phyloP scores from a whole-genome alignment of 2,329 filamentous ascomycete species.

The Tolypocladium cylindrosporum region DNA sequence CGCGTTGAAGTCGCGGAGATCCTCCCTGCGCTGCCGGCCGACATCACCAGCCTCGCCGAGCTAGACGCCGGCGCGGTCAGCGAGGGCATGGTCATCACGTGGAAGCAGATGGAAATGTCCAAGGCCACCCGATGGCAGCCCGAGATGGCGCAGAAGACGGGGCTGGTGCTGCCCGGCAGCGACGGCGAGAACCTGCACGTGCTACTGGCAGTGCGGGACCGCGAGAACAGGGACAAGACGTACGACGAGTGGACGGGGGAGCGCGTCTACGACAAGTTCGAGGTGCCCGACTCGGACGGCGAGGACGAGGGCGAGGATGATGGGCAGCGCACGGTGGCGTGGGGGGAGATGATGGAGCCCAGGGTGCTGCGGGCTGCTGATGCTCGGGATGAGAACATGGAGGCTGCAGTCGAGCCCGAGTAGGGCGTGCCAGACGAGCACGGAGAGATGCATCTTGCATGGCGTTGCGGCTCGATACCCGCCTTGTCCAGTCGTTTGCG shows the following conservation, averaged over 20 bases:
- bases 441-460: background rate
- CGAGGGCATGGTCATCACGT: conserved; percentile 56
- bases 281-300: conserved; percentile 55
- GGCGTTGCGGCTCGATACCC: background rate
- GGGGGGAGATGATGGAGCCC: conserved; percentile 57
- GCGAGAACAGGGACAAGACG: conserved; percentile 44
- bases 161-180: conserved; percentile 46
- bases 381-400: background rate
- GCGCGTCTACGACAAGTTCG: conserved; percentile 68
- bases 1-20: conserved; percentile 35
- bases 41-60: conserved; percentile 41
- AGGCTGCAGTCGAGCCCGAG: background rate
- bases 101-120: conserved; percentile 54
- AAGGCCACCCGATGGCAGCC: conserved; percentile 58
- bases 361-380: conserved; percentile 44
- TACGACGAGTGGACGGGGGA: conserved; percentile 60
- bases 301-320: conserved; percentile 50
- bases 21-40: conserved; percentile 50
- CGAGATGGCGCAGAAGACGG: conserved; percentile 53
- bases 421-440: background rate
- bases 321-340: conserved; percentile 49
- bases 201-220: conserved; percentile 59
- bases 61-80: conserved; percentile 38
- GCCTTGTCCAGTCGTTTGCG: background rate
- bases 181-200: conserved; percentile 46